Percentiles rank a stretch among this genome's conserved stretches.
phyloP scores from a whole-genome alignment of 306 rosid genomes.

The Elaeagnus macrophylla region DNA sequence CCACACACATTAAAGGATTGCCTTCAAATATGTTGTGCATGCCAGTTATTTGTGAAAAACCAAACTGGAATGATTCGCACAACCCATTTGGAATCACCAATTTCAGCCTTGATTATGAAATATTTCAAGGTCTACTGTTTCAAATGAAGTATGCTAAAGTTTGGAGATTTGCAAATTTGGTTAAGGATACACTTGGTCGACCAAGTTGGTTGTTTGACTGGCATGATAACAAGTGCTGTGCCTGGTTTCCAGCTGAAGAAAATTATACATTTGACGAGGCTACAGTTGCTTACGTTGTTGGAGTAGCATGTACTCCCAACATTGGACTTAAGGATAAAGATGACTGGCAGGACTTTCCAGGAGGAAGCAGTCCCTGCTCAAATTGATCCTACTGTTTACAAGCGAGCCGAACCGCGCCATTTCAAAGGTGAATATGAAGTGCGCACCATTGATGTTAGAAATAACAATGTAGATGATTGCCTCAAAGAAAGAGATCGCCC shows the following conservation, averaged over 20 bases:
- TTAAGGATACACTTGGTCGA: neutral
- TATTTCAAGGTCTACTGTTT: neutral
- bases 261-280: slow-evolving; percentile 3
- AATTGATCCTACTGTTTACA: no score
- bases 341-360: slow-evolving; percentile 12
- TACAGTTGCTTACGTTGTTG: neutral
- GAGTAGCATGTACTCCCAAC: slow-evolving; percentile 1
- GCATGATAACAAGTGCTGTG: slow-evolving; percentile 2
- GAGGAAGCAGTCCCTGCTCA: no score
- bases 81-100: slow-evolving; percentile 1
- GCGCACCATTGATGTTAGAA: no score
- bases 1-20: slow-evolving; percentile 3
- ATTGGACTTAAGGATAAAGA: neutral
- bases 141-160: neutral
- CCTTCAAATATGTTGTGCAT: neutral
- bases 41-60: neutral
- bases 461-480: no score
- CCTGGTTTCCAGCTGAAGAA: slow-evolving; percentile 3
- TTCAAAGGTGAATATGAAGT: no score
- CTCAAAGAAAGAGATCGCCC: no score
- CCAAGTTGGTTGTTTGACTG: slow-evolving; percentile 5
- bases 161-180: slow-evolving; percentile 6
- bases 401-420: no score
- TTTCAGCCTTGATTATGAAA: neutral
- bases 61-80: neutral